Percentiles rank a stretch among this genome's conserved stretches.
Conservation (phyloP, 495 filamentous ascomycete genomes). For the Podospora tetraspora region DNA sequence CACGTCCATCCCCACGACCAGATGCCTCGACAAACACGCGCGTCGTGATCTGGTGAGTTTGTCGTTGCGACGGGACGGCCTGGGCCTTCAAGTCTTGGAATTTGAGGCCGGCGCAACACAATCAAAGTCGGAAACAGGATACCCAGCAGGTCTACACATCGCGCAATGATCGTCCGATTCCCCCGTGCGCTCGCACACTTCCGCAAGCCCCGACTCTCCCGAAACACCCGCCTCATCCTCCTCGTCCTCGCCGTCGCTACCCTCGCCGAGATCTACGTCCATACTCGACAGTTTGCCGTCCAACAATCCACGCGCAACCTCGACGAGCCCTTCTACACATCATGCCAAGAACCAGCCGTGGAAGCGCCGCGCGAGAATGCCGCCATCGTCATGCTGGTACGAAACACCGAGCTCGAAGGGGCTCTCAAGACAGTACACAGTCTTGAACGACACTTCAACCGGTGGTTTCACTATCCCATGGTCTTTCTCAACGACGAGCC, state of each 20-base stretch:
- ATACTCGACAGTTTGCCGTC: slow-evolving; percentile 28
- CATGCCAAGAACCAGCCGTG: slow-evolving; percentile 37
- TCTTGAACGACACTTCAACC: slow-evolving; percentile 94
- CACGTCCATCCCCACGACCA: background rate
- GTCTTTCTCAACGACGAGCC: slow-evolving; percentile 92
- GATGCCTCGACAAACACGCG: background rate
- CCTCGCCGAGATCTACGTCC: slow-evolving; percentile 30
- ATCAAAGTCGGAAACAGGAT: background rate
- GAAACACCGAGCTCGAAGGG: slow-evolving; percentile 85
- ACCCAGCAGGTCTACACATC: background rate
- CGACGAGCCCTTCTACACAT: slow-evolving; percentile 40
- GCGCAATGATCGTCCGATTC: background rate
- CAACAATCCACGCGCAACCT: slow-evolving; percentile 32
- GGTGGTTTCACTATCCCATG: slow-evolving; percentile 95
- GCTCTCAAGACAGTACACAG: slow-evolving; percentile 89
- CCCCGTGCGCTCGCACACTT: background rate
- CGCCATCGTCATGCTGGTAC: slow-evolving; percentile 85
- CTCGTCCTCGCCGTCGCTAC: slow-evolving; percentile 17
- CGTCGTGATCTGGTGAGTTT: background rate
- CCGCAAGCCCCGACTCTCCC: background rate
- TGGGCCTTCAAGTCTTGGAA: background rate
- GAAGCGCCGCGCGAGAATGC: slow-evolving; percentile 76
- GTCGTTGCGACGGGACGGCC: background rate
- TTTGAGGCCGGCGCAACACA: background rate
- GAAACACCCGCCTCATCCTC: slow-evolving; percentile 6